Conservation (phyloP, 2,329 filamentous ascomycete species). For the Rasamsonia emersonii region DNA sequence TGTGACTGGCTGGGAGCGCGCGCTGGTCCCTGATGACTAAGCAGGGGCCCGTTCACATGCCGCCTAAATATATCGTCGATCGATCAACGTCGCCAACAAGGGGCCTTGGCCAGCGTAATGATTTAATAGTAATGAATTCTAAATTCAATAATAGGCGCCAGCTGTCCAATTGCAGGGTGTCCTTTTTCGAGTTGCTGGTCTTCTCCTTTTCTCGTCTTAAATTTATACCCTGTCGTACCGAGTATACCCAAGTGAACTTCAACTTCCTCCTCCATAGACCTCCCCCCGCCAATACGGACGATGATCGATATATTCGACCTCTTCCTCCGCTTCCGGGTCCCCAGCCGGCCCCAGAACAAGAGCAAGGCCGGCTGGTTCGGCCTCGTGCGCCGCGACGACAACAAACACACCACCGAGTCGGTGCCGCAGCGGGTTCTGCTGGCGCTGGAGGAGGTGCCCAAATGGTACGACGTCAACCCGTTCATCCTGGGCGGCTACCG, state of each 20-base stretch:
- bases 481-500: constrained; percentile 38
- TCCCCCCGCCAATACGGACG: too few relatives aligned
- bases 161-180: too few relatives aligned
- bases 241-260: neutral
- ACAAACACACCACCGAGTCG: neutral
- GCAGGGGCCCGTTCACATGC: too few relatives aligned
- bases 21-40: constrained; percentile 5
- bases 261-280: constrained; percentile 1
- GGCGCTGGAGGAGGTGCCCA: constrained; percentile 15
- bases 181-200: too few relatives aligned
- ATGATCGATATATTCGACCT: constrained; percentile 3
- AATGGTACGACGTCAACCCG: constrained; percentile 37
- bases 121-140: neutral
- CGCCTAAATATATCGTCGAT: too few relatives aligned
- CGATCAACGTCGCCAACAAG: too few relatives aligned
- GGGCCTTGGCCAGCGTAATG: too few relatives aligned
- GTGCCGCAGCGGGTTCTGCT: constrained; percentile 2
- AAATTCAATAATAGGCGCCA: too few relatives aligned
- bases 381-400: neutral
- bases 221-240: neutral
- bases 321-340: constrained; percentile 1
- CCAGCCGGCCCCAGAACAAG: too few relatives aligned
- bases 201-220: too few relatives aligned
- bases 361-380: neutral
- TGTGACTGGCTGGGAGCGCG: constrained; percentile 1